Evolutionary conservation across 257 asterid species (phyloP).

Genomic region (Petunia secreta): DNA sequence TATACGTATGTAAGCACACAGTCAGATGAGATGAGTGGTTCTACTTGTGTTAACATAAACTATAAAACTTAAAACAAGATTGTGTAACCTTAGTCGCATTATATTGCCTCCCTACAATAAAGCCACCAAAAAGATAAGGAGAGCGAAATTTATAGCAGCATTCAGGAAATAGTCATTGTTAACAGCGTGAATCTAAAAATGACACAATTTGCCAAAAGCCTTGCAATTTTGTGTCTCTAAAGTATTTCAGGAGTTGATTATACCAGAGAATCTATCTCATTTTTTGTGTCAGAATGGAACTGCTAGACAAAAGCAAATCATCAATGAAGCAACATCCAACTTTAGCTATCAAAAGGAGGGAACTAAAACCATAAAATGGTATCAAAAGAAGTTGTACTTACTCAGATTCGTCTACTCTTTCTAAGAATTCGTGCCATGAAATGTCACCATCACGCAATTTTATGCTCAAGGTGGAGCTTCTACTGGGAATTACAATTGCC

Average conservation of each 20-base stretch:
- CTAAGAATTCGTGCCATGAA: slow-evolving; percentile 82
- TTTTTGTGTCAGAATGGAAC: background rate
- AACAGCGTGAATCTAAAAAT: background rate
- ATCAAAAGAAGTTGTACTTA: slow-evolving; percentile 39
- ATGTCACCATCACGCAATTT: slow-evolving; percentile 78
- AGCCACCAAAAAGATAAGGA: background rate
- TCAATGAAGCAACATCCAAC: background rate
- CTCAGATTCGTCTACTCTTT: slow-evolving; percentile 64
- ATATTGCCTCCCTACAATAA: background rate
- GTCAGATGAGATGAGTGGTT: slow-evolving; percentile 4
- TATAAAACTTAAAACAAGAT: background rate
- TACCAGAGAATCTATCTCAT: background rate
- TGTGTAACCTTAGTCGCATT: background rate
- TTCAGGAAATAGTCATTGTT: background rate
- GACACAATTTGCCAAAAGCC: background rate
- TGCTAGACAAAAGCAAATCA: background rate
- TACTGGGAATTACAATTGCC: slow-evolving; percentile 79
- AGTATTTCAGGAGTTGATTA: background rate
- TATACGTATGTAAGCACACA: background rate
- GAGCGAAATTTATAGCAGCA: background rate
- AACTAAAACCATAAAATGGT: background rate
- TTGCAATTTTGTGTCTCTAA: background rate
- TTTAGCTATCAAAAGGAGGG: slow-evolving; percentile 1
- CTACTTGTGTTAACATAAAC: background rate
- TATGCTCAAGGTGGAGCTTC: slow-evolving; percentile 64